These are phyloP conservation scores for Serpula lacrymans DNA, from an alignment of 768 basidiomycete species.

Conservation along the genomic window DNA sequence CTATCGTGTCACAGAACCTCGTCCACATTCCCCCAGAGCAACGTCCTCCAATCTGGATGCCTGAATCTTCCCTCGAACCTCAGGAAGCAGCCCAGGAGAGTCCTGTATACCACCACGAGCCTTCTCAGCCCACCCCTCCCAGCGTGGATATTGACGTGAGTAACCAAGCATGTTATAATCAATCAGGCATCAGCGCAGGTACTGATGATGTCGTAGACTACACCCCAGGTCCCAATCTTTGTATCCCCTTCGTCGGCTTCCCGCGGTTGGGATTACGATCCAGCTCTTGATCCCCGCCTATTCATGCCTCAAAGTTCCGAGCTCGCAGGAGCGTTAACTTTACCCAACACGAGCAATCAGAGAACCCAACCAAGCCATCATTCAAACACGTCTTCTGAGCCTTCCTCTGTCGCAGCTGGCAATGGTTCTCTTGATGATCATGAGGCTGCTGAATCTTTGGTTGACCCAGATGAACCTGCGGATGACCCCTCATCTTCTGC, in stretches of 20 bases:
- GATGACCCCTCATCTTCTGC: conserved; percentile 8
- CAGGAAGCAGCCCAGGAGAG: not conserved
- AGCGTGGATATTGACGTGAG: not conserved
- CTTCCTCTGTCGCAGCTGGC: not conserved
- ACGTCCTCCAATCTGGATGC: conserved; percentile 5
- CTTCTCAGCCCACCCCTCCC: not conserved
- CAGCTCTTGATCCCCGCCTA: conserved; percentile 28
- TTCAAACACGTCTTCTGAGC: not conserved
- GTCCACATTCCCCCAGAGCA: not conserved
- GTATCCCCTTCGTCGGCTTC: conserved; percentile 5
- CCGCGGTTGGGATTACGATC: conserved; percentile 13
- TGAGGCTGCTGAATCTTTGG: conserved; percentile 1
- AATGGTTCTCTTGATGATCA: no score
- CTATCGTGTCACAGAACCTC: conserved; percentile 17
- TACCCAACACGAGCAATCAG: conserved; percentile 18
- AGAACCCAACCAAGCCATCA: no score
- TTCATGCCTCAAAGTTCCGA: conserved; percentile 38
- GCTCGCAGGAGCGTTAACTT: conserved; percentile 46
- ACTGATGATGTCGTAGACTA: not conserved
- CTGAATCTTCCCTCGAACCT: conserved; percentile 5
- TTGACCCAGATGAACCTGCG: not conserved
- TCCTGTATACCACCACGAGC: not conserved
- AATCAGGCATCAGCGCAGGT: not conserved
- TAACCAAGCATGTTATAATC: not conserved
- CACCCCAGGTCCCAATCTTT: conserved; percentile 2